A percentile compares a stretch with the other conserved stretches of the same genome.
Conservation (phyloP, 306 rosid species). For the Prunus persica region Prunus_persica_NCBIv2 NC_034010.1:29416501-29417000, state of each 20-base stretch:
- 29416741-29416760: conserved; percentile 8
- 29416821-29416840: conserved; percentile 6
- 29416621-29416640: conserved; percentile 46
- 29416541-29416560: conserved; percentile 88
- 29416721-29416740: conserved; percentile 13
- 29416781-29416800: background rate
- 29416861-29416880: background rate
- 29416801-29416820: conserved; percentile 18
- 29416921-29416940: conserved; percentile 8
- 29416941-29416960: background rate
- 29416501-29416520: conserved; percentile 94
- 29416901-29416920: conserved; percentile 6
- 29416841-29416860: background rate
- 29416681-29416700: conserved; percentile 11
- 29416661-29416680: conserved; percentile 7
- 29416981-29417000: conserved; percentile 47
- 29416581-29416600: conserved; percentile 56
- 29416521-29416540: conserved; percentile 90
- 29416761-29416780: background rate
- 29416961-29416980: conserved; percentile 22
- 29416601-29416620: conserved; percentile 69
- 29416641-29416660: conserved; percentile 46
- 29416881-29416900: background rate
- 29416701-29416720: conserved; percentile 11
- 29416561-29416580: conserved; percentile 62